Percentiles rank a stretch among this genome's conserved stretches.
phyloP scores from a whole-genome alignment of 306 rosid genomes.

The Mimosa pudica region DNA sequence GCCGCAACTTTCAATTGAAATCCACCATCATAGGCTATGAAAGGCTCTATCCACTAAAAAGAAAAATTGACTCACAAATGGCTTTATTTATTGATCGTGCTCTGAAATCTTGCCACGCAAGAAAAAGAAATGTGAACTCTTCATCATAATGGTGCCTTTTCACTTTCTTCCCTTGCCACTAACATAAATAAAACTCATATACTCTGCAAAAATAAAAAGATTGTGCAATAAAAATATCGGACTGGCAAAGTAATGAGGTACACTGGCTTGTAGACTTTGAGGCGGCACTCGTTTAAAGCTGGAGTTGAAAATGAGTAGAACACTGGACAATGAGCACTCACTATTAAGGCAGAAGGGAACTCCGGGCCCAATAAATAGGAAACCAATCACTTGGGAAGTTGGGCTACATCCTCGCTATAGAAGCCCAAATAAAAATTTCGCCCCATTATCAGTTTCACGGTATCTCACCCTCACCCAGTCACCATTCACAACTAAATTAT shows the following conservation, averaged over 20 bases:
- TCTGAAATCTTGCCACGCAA: background rate
- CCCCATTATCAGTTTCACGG: background rate
- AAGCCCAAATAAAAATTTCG: background rate
- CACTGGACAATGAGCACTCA: background rate
- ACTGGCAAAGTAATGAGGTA: too few relatives aligned
- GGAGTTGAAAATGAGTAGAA: background rate
- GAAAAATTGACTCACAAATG: background rate
- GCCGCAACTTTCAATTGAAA: background rate
- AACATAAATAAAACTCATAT: background rate
- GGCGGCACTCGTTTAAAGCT: background rate
- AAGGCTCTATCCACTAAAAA: background rate
- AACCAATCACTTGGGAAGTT: background rate
- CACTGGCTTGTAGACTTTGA: background rate
- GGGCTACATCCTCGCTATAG: too few relatives aligned
- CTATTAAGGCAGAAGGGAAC: background rate
- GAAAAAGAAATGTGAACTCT: background rate
- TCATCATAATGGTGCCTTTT: background rate
- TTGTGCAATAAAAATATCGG: too few relatives aligned
- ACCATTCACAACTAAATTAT: background rate
- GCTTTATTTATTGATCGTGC: background rate
- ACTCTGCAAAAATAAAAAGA: too few relatives aligned
- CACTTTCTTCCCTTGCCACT: background rate
- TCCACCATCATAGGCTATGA: background rate
- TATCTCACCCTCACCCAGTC: too few relatives aligned
- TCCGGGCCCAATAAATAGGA: background rate